Evolutionary conservation across 768 basidiomycete genomes (phyloP), one percentile per base, ranked within the genome.

Genomic region (Naganishia randhawae): DNA sequence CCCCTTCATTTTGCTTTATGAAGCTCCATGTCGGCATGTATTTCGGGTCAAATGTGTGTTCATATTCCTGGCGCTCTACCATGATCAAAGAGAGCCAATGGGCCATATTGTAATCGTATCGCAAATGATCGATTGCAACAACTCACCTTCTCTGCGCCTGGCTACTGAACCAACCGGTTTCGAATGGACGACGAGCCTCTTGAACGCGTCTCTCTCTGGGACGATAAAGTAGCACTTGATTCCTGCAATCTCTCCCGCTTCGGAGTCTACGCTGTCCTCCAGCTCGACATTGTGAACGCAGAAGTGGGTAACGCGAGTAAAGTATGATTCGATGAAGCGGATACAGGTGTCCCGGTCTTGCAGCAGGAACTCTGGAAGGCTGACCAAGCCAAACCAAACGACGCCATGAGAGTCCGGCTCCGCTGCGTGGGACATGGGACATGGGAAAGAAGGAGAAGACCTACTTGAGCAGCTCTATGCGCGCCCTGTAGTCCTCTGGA

Each of bases 21-120:
- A 9, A n/a, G 22, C 57, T 25, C 57, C 57, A 61, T 17, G 35
- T 61, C 22, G 57, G 57, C 57, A 61, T 41, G 37, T 61, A 41
- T 29, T 41, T 61, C n/a, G 19, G 7, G 37, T 33, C 25, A 22
- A 42, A 25, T 16, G 25, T 13, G 57, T 61, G 57, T 29, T 42
- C 19, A 35, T 39, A 61, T 16, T 39, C 22, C 37, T 14, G 8
- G 39, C 25, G 11, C 35, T 2, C 2, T 16, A 25, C 27, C 27
- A 31, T 31, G 27, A 11, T 8, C 27, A 8, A 8, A 9, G 51
- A 53, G 27, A 53, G 27, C 27, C 51, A 8, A 25, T 25, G 8
- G 10, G 14, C 27, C 27, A 31, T 10, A 25, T 25, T 27, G 9
- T 41, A 57, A 9, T 17, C 3, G 35, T 10, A 39, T 39, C 2